phyloP scores from a whole-genome alignment of 2,329 filamentous ascomycete genomes.

The Monilinia fructicola region DNA sequence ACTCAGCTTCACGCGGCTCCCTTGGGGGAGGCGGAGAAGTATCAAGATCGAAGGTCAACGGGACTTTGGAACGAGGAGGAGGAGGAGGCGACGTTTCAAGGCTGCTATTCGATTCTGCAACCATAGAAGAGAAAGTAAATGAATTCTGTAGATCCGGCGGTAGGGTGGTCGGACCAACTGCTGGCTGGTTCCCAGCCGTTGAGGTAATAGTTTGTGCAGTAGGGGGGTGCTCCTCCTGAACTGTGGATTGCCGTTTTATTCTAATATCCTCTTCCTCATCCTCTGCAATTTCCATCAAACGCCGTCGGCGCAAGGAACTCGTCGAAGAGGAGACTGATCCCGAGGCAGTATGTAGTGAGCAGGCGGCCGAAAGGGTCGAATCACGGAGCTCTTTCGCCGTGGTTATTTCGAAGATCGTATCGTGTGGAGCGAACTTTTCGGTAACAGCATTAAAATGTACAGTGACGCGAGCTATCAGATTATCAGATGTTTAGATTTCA shows the following conservation, averaged over 20 bases:
- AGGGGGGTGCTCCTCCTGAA: constrained; percentile 46
- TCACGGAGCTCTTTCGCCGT: constrained; percentile 79
- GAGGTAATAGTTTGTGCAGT: constrained; percentile 35
- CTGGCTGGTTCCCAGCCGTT: constrained; percentile 25
- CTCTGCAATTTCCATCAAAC: constrained; percentile 91
- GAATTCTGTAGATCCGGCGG: constrained; percentile 28
- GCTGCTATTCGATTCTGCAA: constrained; percentile 27
- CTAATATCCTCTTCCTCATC: constrained; percentile 67
- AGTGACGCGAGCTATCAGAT: constrained; percentile 69
- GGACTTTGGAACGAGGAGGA: constrained; percentile 18
- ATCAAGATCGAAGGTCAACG: constrained; percentile 21
- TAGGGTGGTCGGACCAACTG: constrained; percentile 24
- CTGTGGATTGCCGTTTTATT: constrained; percentile 59
- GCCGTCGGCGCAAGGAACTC: constrained; percentile 72
- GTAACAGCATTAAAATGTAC: constrained; percentile 68
- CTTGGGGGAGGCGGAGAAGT: constrained; percentile 25
- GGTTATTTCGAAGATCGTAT: constrained; percentile 77
- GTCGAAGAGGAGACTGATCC: constrained; percentile 82
- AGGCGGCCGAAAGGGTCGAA: constrained; percentile 81
- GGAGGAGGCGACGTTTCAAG: constrained; percentile 37
- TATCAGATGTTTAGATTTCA: constrained; percentile 31
- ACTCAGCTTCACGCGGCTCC: constrained; percentile 28
- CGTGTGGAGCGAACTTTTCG: constrained; percentile 78
- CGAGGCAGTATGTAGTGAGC: constrained; percentile 83
- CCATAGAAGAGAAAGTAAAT: constrained; percentile 26